These are phyloP conservation scores for Pleurotus sapidus DNA, from an alignment of 768 basidiomycete species.

Conservation along the genomic window DNA sequence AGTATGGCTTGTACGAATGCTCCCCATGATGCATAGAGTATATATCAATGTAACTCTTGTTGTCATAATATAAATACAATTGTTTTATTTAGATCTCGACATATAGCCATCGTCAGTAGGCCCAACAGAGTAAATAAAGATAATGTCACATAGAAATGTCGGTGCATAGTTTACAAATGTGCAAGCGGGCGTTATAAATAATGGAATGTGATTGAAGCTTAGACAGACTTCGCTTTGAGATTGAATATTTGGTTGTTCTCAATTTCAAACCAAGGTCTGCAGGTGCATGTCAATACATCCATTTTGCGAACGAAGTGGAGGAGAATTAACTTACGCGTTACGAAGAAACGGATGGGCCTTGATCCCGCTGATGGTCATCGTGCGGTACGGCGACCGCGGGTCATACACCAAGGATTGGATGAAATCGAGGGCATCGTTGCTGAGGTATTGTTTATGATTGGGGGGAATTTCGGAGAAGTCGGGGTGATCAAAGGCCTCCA, in stretches of 20 bases:
- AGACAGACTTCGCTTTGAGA: too few relatives aligned
- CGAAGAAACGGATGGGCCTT: constrained; percentile 3
- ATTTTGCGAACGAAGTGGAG: background rate
- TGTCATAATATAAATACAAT: too few relatives aligned
- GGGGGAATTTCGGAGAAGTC: background rate
- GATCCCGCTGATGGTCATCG: background rate
- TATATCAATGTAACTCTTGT: too few relatives aligned
- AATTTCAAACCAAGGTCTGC: constrained; percentile 5
- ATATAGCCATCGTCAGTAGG: too few relatives aligned
- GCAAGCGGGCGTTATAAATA: too few relatives aligned
- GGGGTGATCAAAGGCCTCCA: background rate
- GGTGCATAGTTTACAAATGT: too few relatives aligned
- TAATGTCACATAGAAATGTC: too few relatives aligned
- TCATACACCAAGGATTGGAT: background rate
- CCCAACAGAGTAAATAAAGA: too few relatives aligned
- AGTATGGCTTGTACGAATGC: too few relatives aligned
- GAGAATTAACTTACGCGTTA: background rate
- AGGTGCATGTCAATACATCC: background rate
- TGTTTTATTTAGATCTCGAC: too few relatives aligned
- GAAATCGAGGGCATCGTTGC: background rate
- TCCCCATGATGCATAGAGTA: too few relatives aligned
- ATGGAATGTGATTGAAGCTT: too few relatives aligned
- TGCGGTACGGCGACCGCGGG: background rate
- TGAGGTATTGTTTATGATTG: background rate
- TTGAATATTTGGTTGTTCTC: background rate